Conservation (phyloP, 768 basidiomycete genomes). For the Fistulinella prunicolor region DNA sequence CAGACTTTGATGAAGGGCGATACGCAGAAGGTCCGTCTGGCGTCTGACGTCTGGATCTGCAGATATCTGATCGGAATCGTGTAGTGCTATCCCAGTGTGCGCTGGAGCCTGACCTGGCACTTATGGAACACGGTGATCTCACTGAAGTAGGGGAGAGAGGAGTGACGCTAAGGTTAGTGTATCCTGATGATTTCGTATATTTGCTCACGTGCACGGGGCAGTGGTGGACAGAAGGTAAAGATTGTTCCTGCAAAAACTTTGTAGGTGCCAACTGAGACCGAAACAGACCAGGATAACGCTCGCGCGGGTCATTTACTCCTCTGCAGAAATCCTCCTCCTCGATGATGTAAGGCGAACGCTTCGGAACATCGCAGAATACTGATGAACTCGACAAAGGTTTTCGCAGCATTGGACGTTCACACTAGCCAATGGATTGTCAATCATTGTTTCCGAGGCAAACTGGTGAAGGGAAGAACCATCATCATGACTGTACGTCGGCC, state of each 20-base stretch:
- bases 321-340: conserved; percentile 58
- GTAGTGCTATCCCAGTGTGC: conserved; percentile 39
- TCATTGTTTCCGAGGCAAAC: conserved; percentile 35
- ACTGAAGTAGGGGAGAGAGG: conserved; percentile 75
- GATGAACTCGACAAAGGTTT: conserved; percentile 17
- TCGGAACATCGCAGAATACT: neutral
- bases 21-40: conserved; percentile 2
- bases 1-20: conserved; percentile 4
- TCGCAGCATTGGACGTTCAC: conserved; percentile 59
- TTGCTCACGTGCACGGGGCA: neutral
- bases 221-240: conserved; percentile 14
- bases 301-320: conserved; percentile 56
- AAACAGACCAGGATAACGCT: conserved; percentile 47
- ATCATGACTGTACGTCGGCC: conserved; percentile 6
- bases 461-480: conserved; percentile 7
- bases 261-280: neutral
- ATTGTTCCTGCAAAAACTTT: no score
- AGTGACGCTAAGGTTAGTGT: conserved; percentile 43
- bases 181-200: neutral
- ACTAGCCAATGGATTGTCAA: conserved; percentile 49
- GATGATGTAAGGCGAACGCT: conserved; percentile 51
- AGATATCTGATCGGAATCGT: neutral
- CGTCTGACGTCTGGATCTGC: neutral
- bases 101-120: conserved; percentile 40
- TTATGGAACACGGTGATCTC: conserved; percentile 56